Base-by-base conservation (phyloP, 371 early-diverging fungal species). In the Actinomortierella wolfii region DNA sequence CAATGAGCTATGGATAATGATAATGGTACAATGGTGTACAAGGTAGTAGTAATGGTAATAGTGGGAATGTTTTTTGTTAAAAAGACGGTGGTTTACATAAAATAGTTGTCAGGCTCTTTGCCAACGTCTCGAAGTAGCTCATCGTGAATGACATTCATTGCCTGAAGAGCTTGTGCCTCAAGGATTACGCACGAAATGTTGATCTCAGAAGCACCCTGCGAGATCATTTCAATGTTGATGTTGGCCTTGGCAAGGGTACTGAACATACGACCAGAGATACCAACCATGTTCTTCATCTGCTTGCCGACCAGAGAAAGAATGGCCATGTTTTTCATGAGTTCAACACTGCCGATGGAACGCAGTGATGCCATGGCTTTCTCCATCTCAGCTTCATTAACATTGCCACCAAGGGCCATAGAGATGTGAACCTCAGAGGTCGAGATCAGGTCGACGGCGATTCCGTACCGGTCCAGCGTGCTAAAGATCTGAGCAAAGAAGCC, bases 181-280 rank as follows among this genome's bases (percentile, higher is more conserved):
- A 86, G 86, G 70, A 97, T 94, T 8, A 99, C 97, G 67, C 99
- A 99, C 41, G 94, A 93, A 54, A 98, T 97, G 71, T 97, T 98
- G 77, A 97, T 97, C 79, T 98, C 98, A 2, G 90, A 90, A 14
- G 96, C 92, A 44, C 99, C 98, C 80, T 98, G 98, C 11, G 95
- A 95, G 62, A 98, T 97, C 96, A 98, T 99, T 77, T 98, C 98
- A 60, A 99, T 96, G 71, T 97, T 99, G 67, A 97, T 91, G 54
- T 88, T 83, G 52, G 92, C 88, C 46, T 85, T 86, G 20, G 97
- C 97, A 51, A 99, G 79, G 0, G 93, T 92, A 21, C 85, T 83
- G 77, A 99, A 98, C 95, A 99, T 95, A 67, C 84, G 84, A 14
- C 95, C 92, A 21, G 97, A 92, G 56, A 94, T 90, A 64, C 99